Evolutionary conservation across 768 basidiomycete species (phyloP).

Genomic region (Serpula lacrymans): DNA sequence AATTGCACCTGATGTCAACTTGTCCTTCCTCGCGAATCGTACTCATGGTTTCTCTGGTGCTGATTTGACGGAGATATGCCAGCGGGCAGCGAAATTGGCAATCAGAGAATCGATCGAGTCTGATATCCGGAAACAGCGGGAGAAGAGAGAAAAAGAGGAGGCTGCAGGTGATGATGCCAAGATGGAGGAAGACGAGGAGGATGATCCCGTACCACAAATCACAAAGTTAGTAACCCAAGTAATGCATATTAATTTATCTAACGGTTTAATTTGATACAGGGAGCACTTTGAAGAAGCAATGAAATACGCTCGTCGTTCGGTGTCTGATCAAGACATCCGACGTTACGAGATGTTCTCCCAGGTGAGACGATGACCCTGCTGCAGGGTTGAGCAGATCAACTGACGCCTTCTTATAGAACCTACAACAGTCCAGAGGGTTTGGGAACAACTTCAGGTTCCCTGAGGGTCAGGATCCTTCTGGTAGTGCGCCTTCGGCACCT

Average conservation of each 20-base stretch:
- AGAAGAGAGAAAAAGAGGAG: conserved; percentile 79
- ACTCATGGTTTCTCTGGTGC: conserved; percentile 99
- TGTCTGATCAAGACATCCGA: conserved; percentile 94
- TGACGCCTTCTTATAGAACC: conserved; percentile 48
- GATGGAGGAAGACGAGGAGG: conserved; percentile 69
- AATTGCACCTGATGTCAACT: conserved; percentile 76
- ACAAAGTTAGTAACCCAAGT: conserved; percentile 48
- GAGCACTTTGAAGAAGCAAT: conserved; percentile 99
- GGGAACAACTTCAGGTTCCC: conserved; percentile 99
- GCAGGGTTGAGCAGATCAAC: conserved; percentile 9
- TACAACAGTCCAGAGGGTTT: conserved; percentile 89
- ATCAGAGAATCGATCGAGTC: conserved; percentile 94
- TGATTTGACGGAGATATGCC: conserved; percentile 99
- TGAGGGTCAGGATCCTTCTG: conserved; percentile 48
- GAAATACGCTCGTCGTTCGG: conserved; percentile 95
- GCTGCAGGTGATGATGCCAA: conserved; percentile 61
- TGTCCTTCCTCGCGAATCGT: conserved; percentile 81
- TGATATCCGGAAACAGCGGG: conserved; percentile 78
- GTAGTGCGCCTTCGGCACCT: conserved; percentile 35
- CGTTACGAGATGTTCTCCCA: conserved; percentile 99
- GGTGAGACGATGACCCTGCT: conserved; percentile 35
- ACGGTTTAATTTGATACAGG: conserved; percentile 32
- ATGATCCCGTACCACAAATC: conserved; percentile 87
- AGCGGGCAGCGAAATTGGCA: conserved; percentile 94
- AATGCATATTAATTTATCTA: background rate